Evolutionary conservation across 2,329 filamentous ascomycete species (phyloP).

Genomic region (Fusarium scirpi): DNA sequence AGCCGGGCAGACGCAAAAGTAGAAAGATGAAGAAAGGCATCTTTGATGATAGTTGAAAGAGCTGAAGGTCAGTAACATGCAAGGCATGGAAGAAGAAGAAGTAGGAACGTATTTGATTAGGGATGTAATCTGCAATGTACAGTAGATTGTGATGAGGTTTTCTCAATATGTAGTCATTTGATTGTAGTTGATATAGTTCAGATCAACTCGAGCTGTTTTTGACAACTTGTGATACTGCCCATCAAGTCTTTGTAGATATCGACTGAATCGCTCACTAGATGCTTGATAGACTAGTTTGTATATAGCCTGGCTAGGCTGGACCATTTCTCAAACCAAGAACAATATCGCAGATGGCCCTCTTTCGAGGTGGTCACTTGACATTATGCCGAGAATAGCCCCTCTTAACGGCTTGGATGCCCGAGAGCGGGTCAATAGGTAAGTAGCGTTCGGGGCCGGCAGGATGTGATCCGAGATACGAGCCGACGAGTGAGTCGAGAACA

Average conservation of each 20-base stretch:
- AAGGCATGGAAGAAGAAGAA: not conserved
- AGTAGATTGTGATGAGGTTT: not conserved
- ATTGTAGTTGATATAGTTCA: not conserved
- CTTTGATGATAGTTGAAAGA: not conserved
- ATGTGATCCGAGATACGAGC: conserved; percentile 6
- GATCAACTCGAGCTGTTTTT: not conserved
- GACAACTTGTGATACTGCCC: not conserved
- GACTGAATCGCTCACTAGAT: not conserved
- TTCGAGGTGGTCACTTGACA: not conserved
- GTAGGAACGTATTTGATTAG: not conserved
- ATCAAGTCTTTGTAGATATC: not conserved
- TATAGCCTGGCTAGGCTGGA: not conserved
- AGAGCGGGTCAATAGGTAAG: conserved; percentile 31
- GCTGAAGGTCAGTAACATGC: not conserved
- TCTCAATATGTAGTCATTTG: not conserved
- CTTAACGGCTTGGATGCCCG: conserved; percentile 28
- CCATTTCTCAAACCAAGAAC: not conserved
- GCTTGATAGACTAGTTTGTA: not conserved
- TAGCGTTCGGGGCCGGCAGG: conserved; percentile 11
- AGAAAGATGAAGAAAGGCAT: not conserved
- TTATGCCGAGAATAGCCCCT: conserved; percentile 28
- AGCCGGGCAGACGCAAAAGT: not conserved
- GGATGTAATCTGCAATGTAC: not conserved
- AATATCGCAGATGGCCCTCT: not conserved
- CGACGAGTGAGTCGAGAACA: conserved; percentile 5